Percentiles rank a stretch among this genome's conserved stretches.
phyloP scores from a whole-genome alignment of 2,329 filamentous ascomycete species.

The Arthrobotrys musiformis region DNA sequence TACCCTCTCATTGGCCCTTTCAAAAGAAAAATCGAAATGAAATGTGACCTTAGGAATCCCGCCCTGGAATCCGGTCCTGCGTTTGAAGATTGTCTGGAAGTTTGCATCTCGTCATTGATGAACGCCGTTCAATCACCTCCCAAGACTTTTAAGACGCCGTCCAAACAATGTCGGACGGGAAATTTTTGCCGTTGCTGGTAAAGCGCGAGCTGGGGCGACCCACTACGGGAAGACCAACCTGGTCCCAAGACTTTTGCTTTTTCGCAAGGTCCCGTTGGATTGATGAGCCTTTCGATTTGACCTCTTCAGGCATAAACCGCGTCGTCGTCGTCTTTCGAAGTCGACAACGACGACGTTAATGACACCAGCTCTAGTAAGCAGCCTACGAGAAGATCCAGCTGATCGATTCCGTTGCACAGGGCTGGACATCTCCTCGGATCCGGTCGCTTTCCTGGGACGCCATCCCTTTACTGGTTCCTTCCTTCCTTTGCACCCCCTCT shows the following conservation, averaged over 20 bases:
- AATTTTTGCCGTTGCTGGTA: constrained; percentile 41
- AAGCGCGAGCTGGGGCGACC: constrained; percentile 40
- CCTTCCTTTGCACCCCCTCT: too few relatives aligned
- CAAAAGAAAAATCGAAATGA: not conserved
- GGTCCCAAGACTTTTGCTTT: constrained; percentile 43
- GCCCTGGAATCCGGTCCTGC: constrained; percentile 19
- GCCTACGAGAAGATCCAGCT: constrained; percentile 32
- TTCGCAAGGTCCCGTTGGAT: constrained; percentile 19
- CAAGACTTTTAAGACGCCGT: constrained; percentile 56
- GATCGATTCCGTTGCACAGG: constrained; percentile 48
- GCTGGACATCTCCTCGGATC: constrained; percentile 47
- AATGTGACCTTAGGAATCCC: constrained; percentile 15
- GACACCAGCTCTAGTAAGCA: constrained; percentile 7
- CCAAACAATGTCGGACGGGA: constrained; percentile 42
- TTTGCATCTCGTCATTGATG: constrained; percentile 42
- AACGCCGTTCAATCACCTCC: constrained; percentile 48
- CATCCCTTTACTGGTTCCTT: too few relatives aligned
- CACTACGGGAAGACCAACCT: constrained; percentile 52
- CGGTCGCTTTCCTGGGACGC: constrained; percentile 21
- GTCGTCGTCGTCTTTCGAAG: not conserved
- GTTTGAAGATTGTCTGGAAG: constrained; percentile 19
- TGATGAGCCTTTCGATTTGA: constrained; percentile 15
- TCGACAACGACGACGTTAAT: constrained; percentile 13
- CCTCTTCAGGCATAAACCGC: constrained; percentile 21
- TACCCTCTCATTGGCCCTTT: not conserved